Evolutionary conservation across 1,284 basidiomycete species (phyloP).

Genomic region (Vanrija sp.): DNA sequence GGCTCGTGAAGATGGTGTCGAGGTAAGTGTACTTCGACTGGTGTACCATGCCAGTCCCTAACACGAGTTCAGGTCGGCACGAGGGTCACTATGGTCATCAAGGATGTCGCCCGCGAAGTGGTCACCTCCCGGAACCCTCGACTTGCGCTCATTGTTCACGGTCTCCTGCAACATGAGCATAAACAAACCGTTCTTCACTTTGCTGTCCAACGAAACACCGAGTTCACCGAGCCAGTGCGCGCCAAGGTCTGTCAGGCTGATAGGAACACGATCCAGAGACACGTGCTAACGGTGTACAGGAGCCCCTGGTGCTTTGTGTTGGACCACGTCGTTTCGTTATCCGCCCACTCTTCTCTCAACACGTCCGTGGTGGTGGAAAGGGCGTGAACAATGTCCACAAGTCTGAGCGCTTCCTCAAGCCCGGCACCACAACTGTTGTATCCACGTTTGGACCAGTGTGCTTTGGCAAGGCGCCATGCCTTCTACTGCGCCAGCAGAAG

Average conservation of each 20-base stretch:
- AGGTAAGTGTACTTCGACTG: slow-evolving; percentile 53
- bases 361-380: slow-evolving; percentile 80
- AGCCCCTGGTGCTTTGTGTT: slow-evolving; percentile 81
- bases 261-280: neutral
- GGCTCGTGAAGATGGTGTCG: slow-evolving; percentile 63
- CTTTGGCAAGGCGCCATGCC: slow-evolving; percentile 79
- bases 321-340: slow-evolving; percentile 81
- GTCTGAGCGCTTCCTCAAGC: slow-evolving; percentile 87
- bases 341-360: slow-evolving; percentile 88
- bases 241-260: slow-evolving; percentile 65
- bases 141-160: slow-evolving; percentile 70
- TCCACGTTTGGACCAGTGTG: slow-evolving; percentile 85
- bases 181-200: slow-evolving; percentile 94
- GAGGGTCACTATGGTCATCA: slow-evolving; percentile 69
- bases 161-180: slow-evolving; percentile 90
- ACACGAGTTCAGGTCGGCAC: slow-evolving; percentile 61
- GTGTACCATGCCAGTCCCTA: neutral
- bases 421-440: slow-evolving; percentile 73
- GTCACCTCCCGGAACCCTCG: slow-evolving; percentile 48
- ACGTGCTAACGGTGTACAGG: slow-evolving; percentile 52
- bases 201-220: slow-evolving; percentile 89
- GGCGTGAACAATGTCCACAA: slow-evolving; percentile 97
- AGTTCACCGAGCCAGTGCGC: slow-evolving; percentile 79
- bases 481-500: slow-evolving; percentile 53
- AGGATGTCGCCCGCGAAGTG: slow-evolving; percentile 60